Evolutionary conservation across 371 early-diverging fungal genomes (phyloP), one percentile per base, ranked within the genome.

Genomic region (Caulochytrium protostelioides): DNA sequence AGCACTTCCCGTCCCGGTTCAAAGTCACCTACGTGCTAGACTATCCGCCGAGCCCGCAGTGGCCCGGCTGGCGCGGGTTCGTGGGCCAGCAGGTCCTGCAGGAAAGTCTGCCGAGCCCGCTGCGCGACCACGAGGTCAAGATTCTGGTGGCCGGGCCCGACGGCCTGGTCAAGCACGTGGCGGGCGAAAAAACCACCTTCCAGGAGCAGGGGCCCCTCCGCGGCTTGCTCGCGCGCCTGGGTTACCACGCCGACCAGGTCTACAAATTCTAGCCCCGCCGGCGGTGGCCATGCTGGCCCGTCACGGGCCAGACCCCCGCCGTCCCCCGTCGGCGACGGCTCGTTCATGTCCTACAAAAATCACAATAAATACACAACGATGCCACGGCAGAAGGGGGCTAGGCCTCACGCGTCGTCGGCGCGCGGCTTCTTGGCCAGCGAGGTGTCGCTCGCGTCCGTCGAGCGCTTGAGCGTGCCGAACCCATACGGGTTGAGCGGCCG

Each of bases 231-330:
- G 76, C 78, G 62, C 71, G 76, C 41, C 56, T 87, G 29, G 91
- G 92, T 15, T 83, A 76, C 49, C 45, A 52, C 37, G 49, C 59
- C 23, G 52, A 67, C 18, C 62, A 82, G 26, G 90, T 92, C 19
- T 84, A 68, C 66, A 92, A 92, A 59, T 85, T 89, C 46, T 87
- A 70, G n/a, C n/a, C n/a, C n/a, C n/a, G n/a, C n/a, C n/a, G n/a
- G n/a, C n/a, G n/a, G n/a, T n/a, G n/a, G n/a, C n/a, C n/a, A n/a
- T n/a, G n/a, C n/a, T n/a, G n/a, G n/a, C n/a, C n/a, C n/a, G n/a
- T n/a, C n/a, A n/a, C n/a, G n/a, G n/a, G n/a, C n/a, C n/a, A n/a
- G n/a, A n/a, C n/a, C n/a, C n/a, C n/a, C n/a, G n/a, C n/a, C n/a
- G n/a, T n/a, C n/a, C n/a, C n/a, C n/a, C n/a, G n/a, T n/a, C n/a